Evolutionary conservation across 257 asterid genomes (phyloP), one percentile per base, ranked within the genome.

Genomic region (Ilex asprella): DNA sequence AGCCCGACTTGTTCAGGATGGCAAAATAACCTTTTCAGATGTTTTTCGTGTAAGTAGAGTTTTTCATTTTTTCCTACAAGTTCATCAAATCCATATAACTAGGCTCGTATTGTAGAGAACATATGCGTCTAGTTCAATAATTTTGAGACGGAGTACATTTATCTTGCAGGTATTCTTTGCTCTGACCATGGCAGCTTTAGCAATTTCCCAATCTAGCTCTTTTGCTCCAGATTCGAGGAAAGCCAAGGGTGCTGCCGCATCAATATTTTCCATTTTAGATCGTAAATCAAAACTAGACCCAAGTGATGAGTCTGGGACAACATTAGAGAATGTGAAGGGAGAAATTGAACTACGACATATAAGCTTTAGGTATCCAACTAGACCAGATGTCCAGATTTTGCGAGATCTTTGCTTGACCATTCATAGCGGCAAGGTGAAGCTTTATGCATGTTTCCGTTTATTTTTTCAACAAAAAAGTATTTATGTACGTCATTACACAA

Each of bases 121-220:
- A 5, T 4, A 15, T 6, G 15, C 57, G 6, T 16, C 15, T 53
- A 27, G 10, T 46, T 6, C 52, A 46, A 6, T 46, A 11, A 46
- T n/a, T 5, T 14, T 50, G 55, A 11, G 8, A n/a, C 15, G 0
- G 27, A 21, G 13, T 50, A 14, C 13, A 1, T 50, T 50, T 4
- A 53, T n/a, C 30, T 3, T 61, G 67, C 80, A 84, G 86, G 92
- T 84, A 58, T 78, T 78, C 82, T 78, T 78, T 74, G 93, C 86
- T 49, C 66, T 85, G 66, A 75, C 60, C 68, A 73, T 78, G 78
- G 76, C 83, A 43, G 78, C 93, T 30, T 56, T 76, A 16, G 83
- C 81, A 9, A 65, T 85, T 39, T 82, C 93, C 35, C 84, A 78
- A 30, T 79, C 93, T 27, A 78, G 85, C 80, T 73, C 85, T 31